A percentile compares a stretch with the other conserved stretches of the same genome.
phyloP scores from a whole-genome alignment of 192 early-diverging fungal genomes.

The Spinellus fusiger region DNA sequence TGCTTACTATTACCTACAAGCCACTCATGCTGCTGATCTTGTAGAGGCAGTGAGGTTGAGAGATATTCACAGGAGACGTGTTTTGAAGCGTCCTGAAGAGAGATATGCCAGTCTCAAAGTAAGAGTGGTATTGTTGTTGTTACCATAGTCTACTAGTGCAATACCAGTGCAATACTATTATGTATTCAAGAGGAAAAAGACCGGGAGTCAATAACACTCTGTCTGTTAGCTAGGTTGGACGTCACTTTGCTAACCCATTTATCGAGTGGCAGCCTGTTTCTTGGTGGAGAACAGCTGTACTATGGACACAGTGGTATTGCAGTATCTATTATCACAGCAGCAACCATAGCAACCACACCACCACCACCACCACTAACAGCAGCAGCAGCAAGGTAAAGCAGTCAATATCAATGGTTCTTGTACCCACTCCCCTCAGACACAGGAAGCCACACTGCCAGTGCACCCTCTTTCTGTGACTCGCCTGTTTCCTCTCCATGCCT shows the following conservation, averaged over 20 bases:
- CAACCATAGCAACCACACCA: background rate
- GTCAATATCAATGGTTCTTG: background rate
- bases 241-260: constrained; percentile 57
- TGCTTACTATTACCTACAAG: constrained; percentile 26
- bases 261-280: constrained; percentile 43
- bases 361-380: too few relatives aligned
- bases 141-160: background rate
- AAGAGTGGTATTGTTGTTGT: too few relatives aligned
- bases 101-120: constrained; percentile 26
- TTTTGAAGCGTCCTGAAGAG: constrained; percentile 21
- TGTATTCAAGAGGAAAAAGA: background rate
- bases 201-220: background rate
- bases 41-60: constrained; percentile 18
- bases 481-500: background rate
- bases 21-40: constrained; percentile 19
- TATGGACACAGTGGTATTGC: constrained; percentile 8
- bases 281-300: constrained; percentile 15
- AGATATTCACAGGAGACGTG: constrained; percentile 12
- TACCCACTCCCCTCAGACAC: background rate
- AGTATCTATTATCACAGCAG: background rate
- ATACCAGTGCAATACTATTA: background rate
- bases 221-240: constrained; percentile 16
- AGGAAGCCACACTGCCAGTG: background rate
- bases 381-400: background rate
- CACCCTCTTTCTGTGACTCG: background rate